Conservation (phyloP, 108 stramenopile species). For the Cyclostephanos invisitatus region DNA sequence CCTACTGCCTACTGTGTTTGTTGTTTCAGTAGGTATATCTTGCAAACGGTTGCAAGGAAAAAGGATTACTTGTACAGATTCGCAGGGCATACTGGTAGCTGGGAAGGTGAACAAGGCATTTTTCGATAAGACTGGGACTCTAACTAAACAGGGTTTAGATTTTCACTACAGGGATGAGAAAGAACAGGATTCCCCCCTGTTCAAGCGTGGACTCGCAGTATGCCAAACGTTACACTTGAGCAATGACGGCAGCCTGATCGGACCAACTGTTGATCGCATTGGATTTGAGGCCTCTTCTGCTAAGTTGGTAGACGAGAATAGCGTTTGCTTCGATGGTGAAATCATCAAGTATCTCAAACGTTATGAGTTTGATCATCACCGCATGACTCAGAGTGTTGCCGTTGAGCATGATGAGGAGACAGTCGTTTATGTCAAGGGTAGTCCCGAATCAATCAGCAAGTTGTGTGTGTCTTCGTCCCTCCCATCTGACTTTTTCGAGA, state of each 20-base stretch:
- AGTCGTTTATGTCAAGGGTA: conserved; percentile 57
- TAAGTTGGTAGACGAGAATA: conserved; percentile 25
- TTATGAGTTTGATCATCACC: conserved; percentile 68
- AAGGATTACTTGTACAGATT: conserved; percentile 60
- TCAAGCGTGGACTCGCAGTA: conserved; percentile 54
- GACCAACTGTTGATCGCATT: conserved; percentile 60
- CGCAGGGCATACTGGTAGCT: conserved; percentile 65
- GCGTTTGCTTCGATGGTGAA: conserved; percentile 30
- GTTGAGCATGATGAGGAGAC: conserved; percentile 36
- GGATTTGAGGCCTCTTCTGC: conserved; percentile 50
- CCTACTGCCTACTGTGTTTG: conserved; percentile 70
- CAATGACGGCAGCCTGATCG: conserved; percentile 47
- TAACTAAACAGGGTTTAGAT: conserved; percentile 69
- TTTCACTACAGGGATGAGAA: conserved; percentile 16
- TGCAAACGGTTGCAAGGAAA: conserved; percentile 44
- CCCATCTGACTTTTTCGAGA: conserved; percentile 50
- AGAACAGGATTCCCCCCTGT: conserved; percentile 9
- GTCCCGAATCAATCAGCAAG: conserved; percentile 53
- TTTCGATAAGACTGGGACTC: conserved; percentile 89
- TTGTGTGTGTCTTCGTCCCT: conserved; percentile 48
- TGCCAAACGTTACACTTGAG: conserved; percentile 56
- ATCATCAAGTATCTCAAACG: conserved; percentile 48
- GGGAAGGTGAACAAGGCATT: conserved; percentile 75
- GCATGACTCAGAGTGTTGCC: conserved; percentile 70
- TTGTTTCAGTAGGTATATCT: conserved; percentile 65